Conservation (phyloP, 805 yeast species). For the Schwanniomyces occidentalis region DNA sequence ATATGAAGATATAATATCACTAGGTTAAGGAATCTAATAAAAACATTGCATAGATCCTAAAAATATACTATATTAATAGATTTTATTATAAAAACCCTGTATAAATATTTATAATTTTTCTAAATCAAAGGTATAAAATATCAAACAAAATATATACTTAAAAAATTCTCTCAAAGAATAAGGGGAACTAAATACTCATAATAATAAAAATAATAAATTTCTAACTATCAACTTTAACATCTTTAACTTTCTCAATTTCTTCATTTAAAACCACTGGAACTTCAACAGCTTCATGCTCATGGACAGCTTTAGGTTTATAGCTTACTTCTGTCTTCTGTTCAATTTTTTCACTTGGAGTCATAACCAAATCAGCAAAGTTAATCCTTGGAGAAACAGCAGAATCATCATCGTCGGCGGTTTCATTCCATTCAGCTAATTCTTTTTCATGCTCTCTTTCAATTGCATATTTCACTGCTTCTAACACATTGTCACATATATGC, state of each 20-base stretch:
- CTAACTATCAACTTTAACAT: constrained; percentile 24
- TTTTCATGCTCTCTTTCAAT: constrained; percentile 75
- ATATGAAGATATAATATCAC: too few relatives aligned
- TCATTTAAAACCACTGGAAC: constrained; percentile 52
- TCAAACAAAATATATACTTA: too few relatives aligned
- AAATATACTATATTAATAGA: too few relatives aligned
- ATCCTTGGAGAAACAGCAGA: constrained; percentile 28
- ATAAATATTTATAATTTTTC: too few relatives aligned
- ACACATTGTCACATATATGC: constrained; percentile 67
- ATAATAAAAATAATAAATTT: not conserved
- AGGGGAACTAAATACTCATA: not conserved
- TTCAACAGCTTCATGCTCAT: constrained; percentile 47
- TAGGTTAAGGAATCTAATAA: too few relatives aligned
- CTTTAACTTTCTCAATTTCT: constrained; percentile 38
- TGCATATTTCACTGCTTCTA: constrained; percentile 82
- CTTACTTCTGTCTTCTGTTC: constrained; percentile 13
- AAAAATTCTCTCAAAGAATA: not conserved
- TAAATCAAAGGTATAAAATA: too few relatives aligned
- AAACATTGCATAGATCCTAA: too few relatives aligned
- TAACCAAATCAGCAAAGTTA: constrained; percentile 46
- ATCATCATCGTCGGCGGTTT: constrained; percentile 39
- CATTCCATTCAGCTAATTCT: constrained; percentile 77
- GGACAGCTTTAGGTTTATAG: constrained; percentile 14
- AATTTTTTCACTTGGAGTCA: constrained; percentile 41
- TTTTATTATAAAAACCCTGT: too few relatives aligned